Evolutionary conservation across 345 rosid species (phyloP).

Genomic region (Hirschfeldia incana): DNA sequence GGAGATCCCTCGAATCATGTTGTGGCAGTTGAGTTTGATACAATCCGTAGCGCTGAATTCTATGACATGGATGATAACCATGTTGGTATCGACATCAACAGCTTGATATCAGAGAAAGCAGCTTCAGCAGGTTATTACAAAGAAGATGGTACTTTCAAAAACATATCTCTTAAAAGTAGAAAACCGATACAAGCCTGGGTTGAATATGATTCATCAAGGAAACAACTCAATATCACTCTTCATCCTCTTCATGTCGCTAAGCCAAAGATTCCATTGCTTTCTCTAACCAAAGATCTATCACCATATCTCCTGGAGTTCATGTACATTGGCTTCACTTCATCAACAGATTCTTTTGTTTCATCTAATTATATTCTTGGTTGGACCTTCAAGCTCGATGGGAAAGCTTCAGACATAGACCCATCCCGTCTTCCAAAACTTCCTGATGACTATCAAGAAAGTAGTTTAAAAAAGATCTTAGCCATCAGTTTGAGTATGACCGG

Average conservation of each 20-base stretch:
- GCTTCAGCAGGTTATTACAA: slow-evolving; percentile 48
- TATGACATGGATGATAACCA: slow-evolving; percentile 46
- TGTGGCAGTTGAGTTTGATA: slow-evolving; percentile 83
- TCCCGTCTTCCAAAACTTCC: slow-evolving; percentile 59
- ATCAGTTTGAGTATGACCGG: slow-evolving; percentile 21
- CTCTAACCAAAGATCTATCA: neutral
- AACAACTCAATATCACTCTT: slow-evolving; percentile 53
- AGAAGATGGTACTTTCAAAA: slow-evolving; percentile 36
- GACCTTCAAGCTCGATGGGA: slow-evolving; percentile 53
- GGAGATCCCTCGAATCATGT: slow-evolving; percentile 56
- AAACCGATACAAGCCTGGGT: slow-evolving; percentile 69
- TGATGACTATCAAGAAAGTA: neutral
- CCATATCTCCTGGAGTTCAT: slow-evolving; percentile 22
- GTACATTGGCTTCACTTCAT: slow-evolving; percentile 62
- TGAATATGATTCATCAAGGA: slow-evolving; percentile 61
- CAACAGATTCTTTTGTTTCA: slow-evolving; percentile 21
- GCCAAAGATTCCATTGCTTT: neutral
- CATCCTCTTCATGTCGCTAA: slow-evolving; percentile 41
- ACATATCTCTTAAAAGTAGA: slow-evolving; percentile 43
- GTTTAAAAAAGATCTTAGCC: slow-evolving; percentile 33
- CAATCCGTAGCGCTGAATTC: slow-evolving; percentile 47
- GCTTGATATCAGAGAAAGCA: slow-evolving; percentile 50
- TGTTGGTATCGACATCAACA: slow-evolving; percentile 53
- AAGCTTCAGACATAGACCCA: slow-evolving; percentile 36
- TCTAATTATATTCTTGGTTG: slow-evolving; percentile 56